Evolutionary conservation across 2,329 filamentous ascomycete genomes (phyloP), one percentile per base, ranked within the genome.

Genomic region (Colletotrichum sp.): DNA sequence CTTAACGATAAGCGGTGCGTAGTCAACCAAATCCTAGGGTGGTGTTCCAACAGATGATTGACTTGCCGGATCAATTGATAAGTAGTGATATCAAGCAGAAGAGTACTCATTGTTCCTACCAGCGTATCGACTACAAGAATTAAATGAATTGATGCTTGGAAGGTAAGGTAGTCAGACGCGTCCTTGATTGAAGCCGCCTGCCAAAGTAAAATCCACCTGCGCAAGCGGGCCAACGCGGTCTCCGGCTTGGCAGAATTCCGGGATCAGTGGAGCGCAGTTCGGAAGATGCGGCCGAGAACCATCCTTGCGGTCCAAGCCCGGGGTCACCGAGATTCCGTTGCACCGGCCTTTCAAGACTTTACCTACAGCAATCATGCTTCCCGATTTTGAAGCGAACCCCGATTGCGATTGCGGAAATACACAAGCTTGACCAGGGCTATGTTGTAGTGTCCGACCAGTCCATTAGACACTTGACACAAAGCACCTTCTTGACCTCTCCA

Each of bases 361-460:
- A 16, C 38, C 38, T 3, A 47, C 6, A 51, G 6, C 12, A 21
- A 21, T 5, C 43, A 2, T 2, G 21, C n/a, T 51, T 21, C n/a
- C 43, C 11, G 43, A 47, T 47, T 3, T 51, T 24, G 43, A 21
- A 21, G n/a, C 43, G 43, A 24, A 24, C 43, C 21, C 11, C n/a
- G n/a, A 51, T 21, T 5, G 43, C 43, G 1, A 24, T 51, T 51
- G 43, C 6, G n/a, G 24, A 27, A 27, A 51, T 8, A 13, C 24
- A 51, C 43, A 51, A 51, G n/a, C n/a, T 21, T 13, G 6, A 13
- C 43, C n/a, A 24, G 12, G 21, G 43, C 11, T 51, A 51, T 51
- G n/a, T 51, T 21, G 1, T 21, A 1, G 0, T 51, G 21, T 24
- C 3, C 43, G n/a, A 51, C 11, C 21, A 24, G 0, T 24, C 11